Conservation (phyloP, 2,329 filamentous ascomycete species). For the Arthrobotrys pseudoclavata region DNA sequence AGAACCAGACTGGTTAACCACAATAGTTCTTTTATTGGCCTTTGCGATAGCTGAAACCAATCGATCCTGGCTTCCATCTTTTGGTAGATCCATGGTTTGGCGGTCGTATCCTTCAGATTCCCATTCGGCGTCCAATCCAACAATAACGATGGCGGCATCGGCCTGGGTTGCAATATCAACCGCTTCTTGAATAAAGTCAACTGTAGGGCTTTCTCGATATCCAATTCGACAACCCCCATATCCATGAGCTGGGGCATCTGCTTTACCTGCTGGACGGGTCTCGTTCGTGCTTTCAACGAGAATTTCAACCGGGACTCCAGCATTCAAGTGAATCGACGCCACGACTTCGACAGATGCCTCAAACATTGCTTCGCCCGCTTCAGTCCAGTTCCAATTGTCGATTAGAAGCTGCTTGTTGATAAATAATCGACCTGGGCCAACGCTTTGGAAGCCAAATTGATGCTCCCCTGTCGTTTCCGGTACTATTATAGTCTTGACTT, state of each 20-base stretch:
- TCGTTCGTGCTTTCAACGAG: constrained; percentile 77
- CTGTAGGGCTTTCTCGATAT: constrained; percentile 73
- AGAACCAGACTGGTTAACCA: constrained; percentile 78
- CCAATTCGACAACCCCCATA: constrained; percentile 80
- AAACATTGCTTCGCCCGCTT: constrained; percentile 79
- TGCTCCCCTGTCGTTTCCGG: constrained; percentile 74
- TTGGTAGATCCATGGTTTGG: constrained; percentile 73
- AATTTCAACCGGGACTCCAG: constrained; percentile 73
- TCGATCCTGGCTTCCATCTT: constrained; percentile 73
- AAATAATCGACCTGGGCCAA: constrained; percentile 75
- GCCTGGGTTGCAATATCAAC: constrained; percentile 74
- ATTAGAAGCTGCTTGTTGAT: constrained; percentile 74
- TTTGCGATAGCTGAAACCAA: constrained; percentile 74
- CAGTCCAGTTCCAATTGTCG: constrained; percentile 78
- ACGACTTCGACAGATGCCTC: constrained; percentile 76
- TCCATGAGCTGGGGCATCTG: constrained; percentile 73
- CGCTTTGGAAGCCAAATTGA: constrained; percentile 77
- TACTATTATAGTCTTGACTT: constrained; percentile 74
- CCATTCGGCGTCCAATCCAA: constrained; percentile 80
- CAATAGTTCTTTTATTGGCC: constrained; percentile 76
- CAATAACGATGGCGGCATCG: constrained; percentile 77
- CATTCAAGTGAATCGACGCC: constrained; percentile 73
- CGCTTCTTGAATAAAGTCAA: constrained; percentile 75
- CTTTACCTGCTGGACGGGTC: constrained; percentile 74
- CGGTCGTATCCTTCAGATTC: constrained; percentile 81